phyloP scores from a whole-genome alignment of 768 basidiomycete genomes.

The Boletus tomentosulus region DNA sequence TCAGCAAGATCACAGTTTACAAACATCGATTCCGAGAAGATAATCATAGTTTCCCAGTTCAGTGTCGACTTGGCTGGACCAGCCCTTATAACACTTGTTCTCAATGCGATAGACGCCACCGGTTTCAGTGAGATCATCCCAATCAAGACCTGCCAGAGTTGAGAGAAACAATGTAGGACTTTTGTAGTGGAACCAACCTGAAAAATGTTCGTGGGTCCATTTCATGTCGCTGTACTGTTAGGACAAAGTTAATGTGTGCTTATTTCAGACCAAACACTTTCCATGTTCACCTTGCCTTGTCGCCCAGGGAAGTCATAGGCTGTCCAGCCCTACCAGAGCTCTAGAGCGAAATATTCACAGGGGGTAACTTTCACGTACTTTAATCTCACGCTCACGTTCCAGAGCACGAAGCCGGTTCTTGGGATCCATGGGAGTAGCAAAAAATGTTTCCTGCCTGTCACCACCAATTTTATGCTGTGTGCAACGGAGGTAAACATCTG shows the following conservation, averaged over 20 bases:
- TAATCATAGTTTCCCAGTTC: slow-evolving; percentile 91
- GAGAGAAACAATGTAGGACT: background rate
- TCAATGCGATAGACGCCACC: slow-evolving; percentile 71
- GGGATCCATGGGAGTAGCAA: slow-evolving; percentile 66
- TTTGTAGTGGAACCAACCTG: slow-evolving; percentile 43
- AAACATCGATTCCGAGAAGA: slow-evolving; percentile 69
- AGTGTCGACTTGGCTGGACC: slow-evolving; percentile 76
- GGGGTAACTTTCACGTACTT: slow-evolving; percentile 40
- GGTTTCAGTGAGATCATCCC: slow-evolving; percentile 64
- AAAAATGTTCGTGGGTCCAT: slow-evolving; percentile 80
- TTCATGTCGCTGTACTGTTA: slow-evolving; percentile 62
- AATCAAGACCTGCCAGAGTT: slow-evolving; percentile 64
- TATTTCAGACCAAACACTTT: slow-evolving; percentile 7
- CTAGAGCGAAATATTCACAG: background rate
- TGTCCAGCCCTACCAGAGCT: slow-evolving; percentile 66
- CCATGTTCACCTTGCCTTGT: slow-evolving; percentile 53
- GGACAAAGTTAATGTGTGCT: background rate
- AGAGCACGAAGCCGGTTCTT: slow-evolving; percentile 60
- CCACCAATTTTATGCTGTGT: slow-evolving; percentile 79
- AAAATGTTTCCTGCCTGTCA: slow-evolving; percentile 67
- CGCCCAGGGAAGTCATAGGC: slow-evolving; percentile 80
- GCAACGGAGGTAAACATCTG: slow-evolving; percentile 6
- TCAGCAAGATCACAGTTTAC: slow-evolving; percentile 15
- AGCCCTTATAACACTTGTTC: slow-evolving; percentile 63
- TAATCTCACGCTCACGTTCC: slow-evolving; percentile 59